Conservation (phyloP, 805 yeast genomes). For the Cyberlindnera nakhonratchasimensis region DNA sequence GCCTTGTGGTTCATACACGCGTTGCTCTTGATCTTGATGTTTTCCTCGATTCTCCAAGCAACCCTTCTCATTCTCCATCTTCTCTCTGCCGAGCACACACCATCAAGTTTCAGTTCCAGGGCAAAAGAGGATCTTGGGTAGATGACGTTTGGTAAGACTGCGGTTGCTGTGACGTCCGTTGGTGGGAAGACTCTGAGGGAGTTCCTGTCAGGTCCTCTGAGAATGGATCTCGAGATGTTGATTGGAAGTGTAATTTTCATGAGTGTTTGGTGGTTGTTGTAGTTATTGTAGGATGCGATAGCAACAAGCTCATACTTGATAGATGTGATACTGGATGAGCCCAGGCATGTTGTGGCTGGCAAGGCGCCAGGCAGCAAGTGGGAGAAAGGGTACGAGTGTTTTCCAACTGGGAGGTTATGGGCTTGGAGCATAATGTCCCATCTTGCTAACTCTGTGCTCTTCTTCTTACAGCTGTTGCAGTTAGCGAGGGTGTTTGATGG, state of each 20-base stretch:
- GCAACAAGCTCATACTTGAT: slow-evolving; percentile 80
- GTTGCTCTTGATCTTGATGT: slow-evolving; percentile 54
- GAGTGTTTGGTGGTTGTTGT: slow-evolving; percentile 31
- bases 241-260: slow-evolving; percentile 57
- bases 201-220: slow-evolving; percentile 79
- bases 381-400: slow-evolving; percentile 89
- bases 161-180: slow-evolving; percentile 82
- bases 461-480: slow-evolving; percentile 58
- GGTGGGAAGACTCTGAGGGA: slow-evolving; percentile 94
- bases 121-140: slow-evolving; percentile 87
- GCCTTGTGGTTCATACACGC: slow-evolving; percentile 56
- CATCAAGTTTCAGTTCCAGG: slow-evolving; percentile 77
- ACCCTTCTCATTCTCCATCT: slow-evolving; percentile 93
- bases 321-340: slow-evolving; percentile 46
- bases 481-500: slow-evolving; percentile 44
- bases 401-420: slow-evolving; percentile 57
- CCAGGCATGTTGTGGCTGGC: slow-evolving; percentile 70
- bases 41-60: slow-evolving; percentile 86
- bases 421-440: slow-evolving; percentile 79
- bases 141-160: slow-evolving; percentile 82
- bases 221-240: slow-evolving; percentile 69
- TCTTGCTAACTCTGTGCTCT: slow-evolving; percentile 62
- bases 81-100: slow-evolving; percentile 51
- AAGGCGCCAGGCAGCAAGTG: slow-evolving; percentile 83
- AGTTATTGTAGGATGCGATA: slow-evolving; percentile 40